Conservation (phyloP, 371 early-diverging fungal species). For the Saksenaea oblongispora region DNA sequence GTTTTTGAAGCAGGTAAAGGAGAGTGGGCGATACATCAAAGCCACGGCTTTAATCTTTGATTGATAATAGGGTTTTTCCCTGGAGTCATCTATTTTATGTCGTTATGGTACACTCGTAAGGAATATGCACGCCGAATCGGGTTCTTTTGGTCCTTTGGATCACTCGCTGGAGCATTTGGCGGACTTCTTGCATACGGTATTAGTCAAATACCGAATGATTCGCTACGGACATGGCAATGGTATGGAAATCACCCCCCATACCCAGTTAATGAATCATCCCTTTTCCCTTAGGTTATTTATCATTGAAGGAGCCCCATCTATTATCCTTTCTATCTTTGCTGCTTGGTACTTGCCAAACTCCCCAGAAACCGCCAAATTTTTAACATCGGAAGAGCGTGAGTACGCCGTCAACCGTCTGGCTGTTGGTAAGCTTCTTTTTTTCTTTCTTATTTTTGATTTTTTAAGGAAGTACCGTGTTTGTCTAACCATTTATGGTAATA, state of each 20-base stretch:
- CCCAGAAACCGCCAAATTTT: conserved; percentile 56
- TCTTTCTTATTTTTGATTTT: background rate
- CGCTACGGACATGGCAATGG: conserved; percentile 43
- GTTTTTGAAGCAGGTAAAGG: conserved; percentile 20
- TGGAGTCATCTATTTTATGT: conserved; percentile 33
- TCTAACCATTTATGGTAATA: conserved; percentile 4
- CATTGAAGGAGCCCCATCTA: conserved; percentile 52
- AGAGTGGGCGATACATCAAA: background rate
- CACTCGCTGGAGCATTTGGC: conserved; percentile 46
- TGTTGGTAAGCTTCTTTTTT: conserved; percentile 12
- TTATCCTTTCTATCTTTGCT: conserved; percentile 37
- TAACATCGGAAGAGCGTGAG: conserved; percentile 56
- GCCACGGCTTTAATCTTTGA: background rate
- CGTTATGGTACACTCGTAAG: conserved; percentile 43
- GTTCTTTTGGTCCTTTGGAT: conserved; percentile 44
- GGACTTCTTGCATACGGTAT: conserved; percentile 38
- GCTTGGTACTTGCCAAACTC: conserved; percentile 56
- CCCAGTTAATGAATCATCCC: background rate
- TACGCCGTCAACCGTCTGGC: conserved; percentile 47
- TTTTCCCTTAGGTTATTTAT: conserved; percentile 52
- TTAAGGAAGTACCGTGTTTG: background rate
- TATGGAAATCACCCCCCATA: conserved; percentile 1
- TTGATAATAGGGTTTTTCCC: conserved; percentile 24
- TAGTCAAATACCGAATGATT: conserved; percentile 27
- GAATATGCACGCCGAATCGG: conserved; percentile 45